A percentile compares a stretch with the other conserved stretches of the same genome.
phyloP scores from a whole-genome alignment of 1,284 basidiomycete species.

The Ganoderma lingzhi region DNA sequence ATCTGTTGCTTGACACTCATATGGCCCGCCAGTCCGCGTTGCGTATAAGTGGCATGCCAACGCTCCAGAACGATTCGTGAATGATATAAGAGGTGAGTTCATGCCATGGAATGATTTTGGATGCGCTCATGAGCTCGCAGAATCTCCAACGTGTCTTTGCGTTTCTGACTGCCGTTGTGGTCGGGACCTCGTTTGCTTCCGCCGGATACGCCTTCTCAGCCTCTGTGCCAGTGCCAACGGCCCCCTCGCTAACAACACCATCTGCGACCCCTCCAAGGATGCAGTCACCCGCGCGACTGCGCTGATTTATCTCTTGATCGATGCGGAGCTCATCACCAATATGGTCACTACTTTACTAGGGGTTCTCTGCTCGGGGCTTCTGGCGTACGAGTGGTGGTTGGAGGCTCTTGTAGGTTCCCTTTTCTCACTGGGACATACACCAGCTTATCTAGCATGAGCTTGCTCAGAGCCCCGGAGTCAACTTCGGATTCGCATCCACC shows the following conservation, averaged over 20 bases:
- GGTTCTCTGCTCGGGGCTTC: slow-evolving; percentile 46
- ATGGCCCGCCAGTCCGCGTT: too few species aligned
- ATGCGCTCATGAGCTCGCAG: slow-evolving; percentile 12
- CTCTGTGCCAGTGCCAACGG: slow-evolving; percentile 45
- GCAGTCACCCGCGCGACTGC: slow-evolving; percentile 56
- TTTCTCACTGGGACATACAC: background rate
- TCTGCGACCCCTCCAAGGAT: slow-evolving; percentile 56
- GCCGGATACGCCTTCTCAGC: slow-evolving; percentile 49
- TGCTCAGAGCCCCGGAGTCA: slow-evolving; percentile 49
- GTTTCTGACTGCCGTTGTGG: slow-evolving; percentile 20
- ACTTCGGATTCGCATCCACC: slow-evolving; percentile 47
- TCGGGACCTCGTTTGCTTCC: slow-evolving; percentile 11
- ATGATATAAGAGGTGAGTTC: slow-evolving; percentile 12
- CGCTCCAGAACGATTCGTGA: too few species aligned
- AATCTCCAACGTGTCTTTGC: slow-evolving; percentile 22
- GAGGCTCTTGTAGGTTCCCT: slow-evolving; percentile 52
- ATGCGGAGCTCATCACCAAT: slow-evolving; percentile 58
- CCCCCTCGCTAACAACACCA: slow-evolving; percentile 52
- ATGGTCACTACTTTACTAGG: slow-evolving; percentile 57
- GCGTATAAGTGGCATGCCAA: background rate
- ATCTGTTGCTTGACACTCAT: too few species aligned
- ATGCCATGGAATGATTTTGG: background rate
- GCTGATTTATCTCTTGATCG: slow-evolving; percentile 55
- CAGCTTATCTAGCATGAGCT: slow-evolving; percentile 54
- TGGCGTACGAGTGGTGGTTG: slow-evolving; percentile 60